Percentiles rank a stretch among this genome's conserved stretches.
Conservation (phyloP, 257 asterid genomes). For the Catharanthus roseus region DNA sequence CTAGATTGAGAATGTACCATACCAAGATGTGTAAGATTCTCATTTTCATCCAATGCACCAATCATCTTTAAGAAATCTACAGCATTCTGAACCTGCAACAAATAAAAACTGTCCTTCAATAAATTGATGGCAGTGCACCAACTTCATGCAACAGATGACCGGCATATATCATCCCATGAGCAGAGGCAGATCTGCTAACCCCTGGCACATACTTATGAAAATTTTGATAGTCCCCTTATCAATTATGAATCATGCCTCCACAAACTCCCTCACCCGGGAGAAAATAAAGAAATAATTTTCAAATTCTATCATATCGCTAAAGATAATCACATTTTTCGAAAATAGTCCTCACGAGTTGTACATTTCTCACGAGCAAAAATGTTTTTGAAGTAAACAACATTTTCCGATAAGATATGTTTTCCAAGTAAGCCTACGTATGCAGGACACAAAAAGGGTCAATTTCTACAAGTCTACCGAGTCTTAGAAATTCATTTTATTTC, state of each 20-base stretch:
- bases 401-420: background rate
- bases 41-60: conserved; percentile 90
- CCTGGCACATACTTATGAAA: background rate
- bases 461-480: no score
- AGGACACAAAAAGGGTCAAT: no score
- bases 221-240: background rate
- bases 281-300: background rate
- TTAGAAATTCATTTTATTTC: no score
- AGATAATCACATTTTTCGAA: background rate
- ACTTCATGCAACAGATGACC: background rate
- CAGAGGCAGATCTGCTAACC: background rate
- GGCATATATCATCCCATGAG: background rate
- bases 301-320: background rate
- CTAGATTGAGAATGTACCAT: conserved; percentile 21
- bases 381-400: no score
- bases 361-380: no score
- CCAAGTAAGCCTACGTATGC: no score
- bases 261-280: no score
- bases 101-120: conserved; percentile 1
- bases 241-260: background rate
- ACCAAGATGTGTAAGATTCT: conserved; percentile 96
- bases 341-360: background rate
- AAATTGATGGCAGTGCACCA: background rate
- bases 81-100: conserved; percentile 93
- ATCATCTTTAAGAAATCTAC: conserved; percentile 92